These are phyloP conservation scores for Datura wrightii DNA, from an alignment of 257 asterid genomes.

Conservation along the genomic window DNA sequence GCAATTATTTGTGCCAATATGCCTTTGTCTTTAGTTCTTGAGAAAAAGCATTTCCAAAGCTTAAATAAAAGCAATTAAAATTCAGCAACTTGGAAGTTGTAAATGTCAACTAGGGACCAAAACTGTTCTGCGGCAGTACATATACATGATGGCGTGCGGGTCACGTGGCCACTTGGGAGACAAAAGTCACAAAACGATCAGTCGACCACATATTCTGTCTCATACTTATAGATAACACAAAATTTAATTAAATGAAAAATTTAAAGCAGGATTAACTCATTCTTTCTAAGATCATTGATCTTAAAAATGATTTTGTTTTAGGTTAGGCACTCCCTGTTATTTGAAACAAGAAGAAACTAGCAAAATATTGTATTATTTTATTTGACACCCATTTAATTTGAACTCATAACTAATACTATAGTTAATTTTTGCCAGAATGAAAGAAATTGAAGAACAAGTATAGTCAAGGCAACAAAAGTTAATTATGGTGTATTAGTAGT, in stretches of 20 bases:
- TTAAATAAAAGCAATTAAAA: neutral
- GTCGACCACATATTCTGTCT: neutral
- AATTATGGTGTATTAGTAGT: neutral
- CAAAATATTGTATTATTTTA: too few relatives aligned
- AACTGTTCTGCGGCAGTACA: neutral
- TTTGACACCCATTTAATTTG: too few relatives aligned
- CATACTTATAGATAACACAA: neutral
- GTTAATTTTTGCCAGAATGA: too few relatives aligned
- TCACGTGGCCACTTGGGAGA: conserved; percentile 6
- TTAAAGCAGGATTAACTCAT: neutral
- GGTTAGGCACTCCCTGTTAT: neutral
- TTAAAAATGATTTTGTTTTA: too few relatives aligned
- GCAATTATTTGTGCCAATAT: conserved; percentile 10
- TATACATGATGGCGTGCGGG: neutral
- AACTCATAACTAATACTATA: too few relatives aligned
- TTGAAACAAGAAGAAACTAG: too few relatives aligned
- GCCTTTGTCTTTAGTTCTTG: neutral
- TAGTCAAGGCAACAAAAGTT: neutral
- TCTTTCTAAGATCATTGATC: neutral
- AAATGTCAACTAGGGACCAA: neutral
- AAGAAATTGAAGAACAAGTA: too few relatives aligned
- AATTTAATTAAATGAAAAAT: neutral
- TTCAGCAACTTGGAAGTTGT: neutral
- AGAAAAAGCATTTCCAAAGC: neutral
- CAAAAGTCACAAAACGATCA: neutral